Evolutionary conservation across 1,139 yeast genomes (phyloP), one percentile per base, ranked within the genome.

Genomic region (Pichia sp.): DNA sequence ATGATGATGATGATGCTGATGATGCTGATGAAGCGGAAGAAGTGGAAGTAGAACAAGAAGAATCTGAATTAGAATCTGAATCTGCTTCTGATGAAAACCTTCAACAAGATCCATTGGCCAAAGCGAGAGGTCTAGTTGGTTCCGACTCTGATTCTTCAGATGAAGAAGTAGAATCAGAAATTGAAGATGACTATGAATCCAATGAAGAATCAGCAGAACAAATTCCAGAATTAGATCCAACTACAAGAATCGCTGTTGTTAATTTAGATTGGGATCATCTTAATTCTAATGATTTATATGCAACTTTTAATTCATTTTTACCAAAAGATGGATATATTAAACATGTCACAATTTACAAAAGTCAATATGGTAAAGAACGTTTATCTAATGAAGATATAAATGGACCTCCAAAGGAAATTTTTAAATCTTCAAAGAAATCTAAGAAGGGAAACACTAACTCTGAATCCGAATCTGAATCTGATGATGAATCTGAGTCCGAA

Each of bases 251-350:
- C 60, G 98, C 98, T 0, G 96, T 83, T 2, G 98, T 94, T 30
- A 94, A 94, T 59, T 72, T 94, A 76, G 98, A 94, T 61, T 94
- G 98, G 98, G 99, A 94, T 56, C 86, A 92, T 59, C 73, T 94
- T 23, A 75, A 80, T 43, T 86, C 97, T 0, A 80, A 78, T 11
- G 98, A 92, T 62, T 65, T 94, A 53, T 79, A 87, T 86, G 95
- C 95, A 6, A 84, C 97, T 0, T 87, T 94, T 56, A 69, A 80
- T 6, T 82, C 96, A 43, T 94, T 94, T 67, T 83, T 86, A 22
- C 96, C 97, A 16, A 66, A 78, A 35, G 78, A 76, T 37, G 95
- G 96, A 1, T 67, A 71, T 38, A 83, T 94, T 45, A 65, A 70
- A 42, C 76, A 80, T n/a, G 82, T 94, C 8, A 63, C 77, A 9